phyloP scores from a whole-genome alignment of 768 basidiomycete species.

The Mycena amicta region DNA sequence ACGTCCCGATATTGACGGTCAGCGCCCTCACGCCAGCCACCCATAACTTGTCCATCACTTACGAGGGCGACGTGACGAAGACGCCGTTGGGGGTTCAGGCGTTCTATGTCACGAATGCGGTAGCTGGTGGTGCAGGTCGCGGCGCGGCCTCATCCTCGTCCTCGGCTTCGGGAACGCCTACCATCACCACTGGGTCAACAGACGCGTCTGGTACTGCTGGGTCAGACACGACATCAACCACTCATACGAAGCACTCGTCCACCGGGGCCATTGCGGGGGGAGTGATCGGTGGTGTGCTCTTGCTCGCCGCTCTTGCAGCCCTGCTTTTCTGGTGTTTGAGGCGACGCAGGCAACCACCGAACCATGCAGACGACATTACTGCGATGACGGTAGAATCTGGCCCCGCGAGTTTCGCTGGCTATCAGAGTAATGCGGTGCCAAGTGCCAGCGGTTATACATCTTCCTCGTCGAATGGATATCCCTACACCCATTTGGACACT shows the following conservation, averaged over 20 bases:
- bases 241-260: background rate
- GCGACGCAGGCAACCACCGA: slow-evolving; percentile 1
- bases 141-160: too few relatives aligned
- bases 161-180: slow-evolving; percentile 4
- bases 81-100: slow-evolving; percentile 28
- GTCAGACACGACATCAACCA: background rate
- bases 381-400: background rate
- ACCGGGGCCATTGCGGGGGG: slow-evolving; percentile 25
- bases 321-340: slow-evolving; percentile 14
- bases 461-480: background rate
- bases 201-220: background rate
- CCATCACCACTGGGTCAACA: slow-evolving; percentile 3
- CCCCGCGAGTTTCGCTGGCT: too few relatives aligned
- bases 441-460: background rate
- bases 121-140: too few relatives aligned
- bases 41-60: slow-evolving; percentile 28
- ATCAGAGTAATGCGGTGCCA: background rate
- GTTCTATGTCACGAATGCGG: slow-evolving; percentile 23
- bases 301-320: slow-evolving; percentile 7
- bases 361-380: background rate
- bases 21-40: slow-evolving; percentile 16
- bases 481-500: background rate
- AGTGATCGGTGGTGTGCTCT: slow-evolving; percentile 14
- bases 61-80: slow-evolving; percentile 21
- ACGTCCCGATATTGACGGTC: slow-evolving; percentile 27